These are phyloP conservation scores for Gautieria morchelliformis DNA, from an alignment of 768 basidiomycete genomes.

Conservation along the genomic window DNA sequence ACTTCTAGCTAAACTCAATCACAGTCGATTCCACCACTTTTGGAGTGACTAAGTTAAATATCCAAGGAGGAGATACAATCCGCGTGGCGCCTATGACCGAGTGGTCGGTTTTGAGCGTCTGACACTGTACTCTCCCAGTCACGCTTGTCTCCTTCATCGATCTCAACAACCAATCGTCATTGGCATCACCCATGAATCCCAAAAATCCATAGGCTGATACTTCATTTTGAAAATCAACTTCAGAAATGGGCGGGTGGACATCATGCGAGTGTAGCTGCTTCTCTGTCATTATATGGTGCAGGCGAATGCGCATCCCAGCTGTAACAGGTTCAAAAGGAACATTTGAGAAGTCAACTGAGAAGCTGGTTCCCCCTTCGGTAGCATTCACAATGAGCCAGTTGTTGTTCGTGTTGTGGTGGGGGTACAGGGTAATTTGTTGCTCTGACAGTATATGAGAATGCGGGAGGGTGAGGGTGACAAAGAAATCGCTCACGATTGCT, in stretches of 20 bases:
- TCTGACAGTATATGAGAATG: constrained; percentile 37
- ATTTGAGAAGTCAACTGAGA: constrained; percentile 36
- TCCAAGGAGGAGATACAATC: no score
- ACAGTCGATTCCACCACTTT: no score
- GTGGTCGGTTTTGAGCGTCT: no score
- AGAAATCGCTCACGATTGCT: constrained; percentile 63
- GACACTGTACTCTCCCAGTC: constrained; percentile 70
- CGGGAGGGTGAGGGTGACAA: constrained; percentile 1
- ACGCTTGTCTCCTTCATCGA: constrained; percentile 54
- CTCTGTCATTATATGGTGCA: constrained; percentile 71
- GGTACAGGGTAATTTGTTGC: constrained; percentile 98
- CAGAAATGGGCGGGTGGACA: constrained; percentile 85
- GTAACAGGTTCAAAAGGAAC: constrained; percentile 54
- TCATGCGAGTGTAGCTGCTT: constrained; percentile 95
- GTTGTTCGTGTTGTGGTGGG: constrained; percentile 96
- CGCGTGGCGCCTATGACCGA: no score
- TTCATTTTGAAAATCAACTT: constrained; percentile 99
- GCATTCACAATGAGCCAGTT: constrained; percentile 81
- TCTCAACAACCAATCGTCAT: constrained; percentile 92
- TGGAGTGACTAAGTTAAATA: no score
- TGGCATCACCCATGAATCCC: constrained; percentile 79
- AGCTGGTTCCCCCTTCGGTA: constrained; percentile 32
- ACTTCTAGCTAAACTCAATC: no score
- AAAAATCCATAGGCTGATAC: constrained; percentile 89
- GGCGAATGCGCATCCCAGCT: constrained; percentile 61